phyloP scores from a whole-genome alignment of 2,329 filamentous ascomycete species.

The Talaromyces sp. region DNA sequence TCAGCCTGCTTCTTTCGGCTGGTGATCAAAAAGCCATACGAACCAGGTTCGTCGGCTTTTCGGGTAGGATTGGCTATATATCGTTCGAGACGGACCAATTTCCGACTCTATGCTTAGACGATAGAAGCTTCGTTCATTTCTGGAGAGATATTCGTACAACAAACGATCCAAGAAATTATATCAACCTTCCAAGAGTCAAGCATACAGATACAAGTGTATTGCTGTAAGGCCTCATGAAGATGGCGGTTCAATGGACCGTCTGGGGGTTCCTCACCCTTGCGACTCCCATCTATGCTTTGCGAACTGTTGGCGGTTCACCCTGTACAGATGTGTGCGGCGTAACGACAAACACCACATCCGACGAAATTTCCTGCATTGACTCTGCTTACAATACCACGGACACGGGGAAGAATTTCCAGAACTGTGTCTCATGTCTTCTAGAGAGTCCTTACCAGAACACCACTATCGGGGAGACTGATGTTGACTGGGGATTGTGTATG shows the following conservation, averaged over 20 bases:
- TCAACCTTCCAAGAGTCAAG: not conserved
- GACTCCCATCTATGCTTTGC: constrained; percentile 24
- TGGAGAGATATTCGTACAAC: not conserved
- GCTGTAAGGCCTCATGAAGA: not conserved
- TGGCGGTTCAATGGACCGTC: constrained; percentile 16
- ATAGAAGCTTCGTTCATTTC: not conserved
- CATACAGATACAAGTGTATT: not conserved
- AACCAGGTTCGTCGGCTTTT: not conserved
- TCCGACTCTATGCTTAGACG: not conserved
- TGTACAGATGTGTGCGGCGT: constrained; percentile 30
- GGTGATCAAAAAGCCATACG: not conserved
- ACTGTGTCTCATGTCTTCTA: constrained; percentile 40
- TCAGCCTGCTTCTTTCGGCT: not conserved
- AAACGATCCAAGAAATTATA: not conserved
- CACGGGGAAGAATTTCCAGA: constrained; percentile 33
- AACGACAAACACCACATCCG: constrained; percentile 34
- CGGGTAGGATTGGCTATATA: not conserved
- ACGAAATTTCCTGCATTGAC: constrained; percentile 41
- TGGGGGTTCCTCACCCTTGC: constrained; percentile 21
- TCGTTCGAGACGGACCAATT: not conserved
- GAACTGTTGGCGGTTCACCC: constrained; percentile 35
- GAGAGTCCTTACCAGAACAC: constrained; percentile 34
- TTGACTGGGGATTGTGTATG: constrained; percentile 45
- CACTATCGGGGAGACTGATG: constrained; percentile 36
- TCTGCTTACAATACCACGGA: constrained; percentile 28